These are phyloP conservation scores for Pythium myriotylum DNA, from an alignment of 352 stramenopile species.

Conservation along the genomic window DNA sequence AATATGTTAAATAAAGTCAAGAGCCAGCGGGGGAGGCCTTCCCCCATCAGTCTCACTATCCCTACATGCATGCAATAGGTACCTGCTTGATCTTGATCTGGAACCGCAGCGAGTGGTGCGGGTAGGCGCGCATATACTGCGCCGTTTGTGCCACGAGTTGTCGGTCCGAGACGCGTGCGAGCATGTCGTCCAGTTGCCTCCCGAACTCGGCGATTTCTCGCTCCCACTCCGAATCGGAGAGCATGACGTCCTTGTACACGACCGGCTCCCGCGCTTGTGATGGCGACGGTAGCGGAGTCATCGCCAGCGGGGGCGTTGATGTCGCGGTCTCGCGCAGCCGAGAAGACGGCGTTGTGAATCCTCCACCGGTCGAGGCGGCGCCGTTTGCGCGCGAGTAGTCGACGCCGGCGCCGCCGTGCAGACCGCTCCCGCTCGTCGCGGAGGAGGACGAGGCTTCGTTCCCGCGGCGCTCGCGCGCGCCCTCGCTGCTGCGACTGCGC, in stretches of 20 bases:
- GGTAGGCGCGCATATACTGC: constrained; percentile 71
- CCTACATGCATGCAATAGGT: constrained; percentile 19
- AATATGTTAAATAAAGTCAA: constrained; percentile 1
- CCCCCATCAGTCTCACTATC: background rate
- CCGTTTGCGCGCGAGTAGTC: background rate
- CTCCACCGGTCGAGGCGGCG: background rate
- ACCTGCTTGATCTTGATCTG: constrained; percentile 91
- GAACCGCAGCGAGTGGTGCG: constrained; percentile 74
- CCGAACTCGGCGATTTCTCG: constrained; percentile 78
- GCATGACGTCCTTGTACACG: constrained; percentile 33
- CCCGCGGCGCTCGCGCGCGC: background rate
- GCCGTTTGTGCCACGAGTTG: constrained; percentile 78
- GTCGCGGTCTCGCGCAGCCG: background rate
- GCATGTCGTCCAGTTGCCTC: constrained; percentile 68
- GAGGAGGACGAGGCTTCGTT: background rate
- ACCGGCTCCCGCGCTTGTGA: background rate
- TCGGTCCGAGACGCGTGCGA: constrained; percentile 66
- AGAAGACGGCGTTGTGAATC: constrained; percentile 17
- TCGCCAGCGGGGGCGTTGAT: constrained; percentile 12
- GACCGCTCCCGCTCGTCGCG: background rate
- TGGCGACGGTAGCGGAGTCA: constrained; percentile 19
- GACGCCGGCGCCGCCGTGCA: background rate
- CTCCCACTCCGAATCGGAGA: constrained; percentile 71
- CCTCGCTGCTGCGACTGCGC: constrained; percentile 27
- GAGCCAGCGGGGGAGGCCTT: too few relatives aligned